phyloP scores from a whole-genome alignment of 2,329 filamentous ascomycete species.

The Phialemoniopsis sp. region DNA sequence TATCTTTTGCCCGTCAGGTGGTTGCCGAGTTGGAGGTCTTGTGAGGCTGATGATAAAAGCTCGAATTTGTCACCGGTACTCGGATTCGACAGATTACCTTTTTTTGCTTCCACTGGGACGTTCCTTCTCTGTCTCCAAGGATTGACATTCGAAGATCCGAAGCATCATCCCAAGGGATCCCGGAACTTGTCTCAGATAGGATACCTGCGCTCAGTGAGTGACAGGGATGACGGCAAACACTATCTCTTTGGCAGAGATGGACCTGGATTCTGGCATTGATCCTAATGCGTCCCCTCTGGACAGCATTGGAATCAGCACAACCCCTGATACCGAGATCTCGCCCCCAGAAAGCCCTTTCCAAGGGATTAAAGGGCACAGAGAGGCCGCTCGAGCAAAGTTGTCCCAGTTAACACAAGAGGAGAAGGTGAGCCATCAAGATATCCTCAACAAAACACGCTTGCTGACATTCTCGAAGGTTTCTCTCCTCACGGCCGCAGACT shows the following conservation, averaged over 20 bases:
- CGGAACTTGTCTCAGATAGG: too few relatives aligned
- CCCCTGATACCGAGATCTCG: constrained; percentile 46
- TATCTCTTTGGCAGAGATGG: constrained; percentile 18
- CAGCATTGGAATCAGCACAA: constrained; percentile 33
- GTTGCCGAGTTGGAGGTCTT: background rate
- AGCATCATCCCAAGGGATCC: too few relatives aligned
- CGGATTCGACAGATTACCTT: too few relatives aligned
- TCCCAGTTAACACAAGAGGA: constrained; percentile 50
- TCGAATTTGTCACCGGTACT: too few relatives aligned
- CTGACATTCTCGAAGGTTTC: constrained; percentile 40
- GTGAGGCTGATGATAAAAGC: constrained; percentile 7
- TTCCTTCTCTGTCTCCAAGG: too few relatives aligned
- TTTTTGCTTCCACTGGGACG: too few relatives aligned
- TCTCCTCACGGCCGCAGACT: constrained; percentile 58
- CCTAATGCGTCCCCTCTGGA: constrained; percentile 27
- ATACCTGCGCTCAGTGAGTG: too few relatives aligned
- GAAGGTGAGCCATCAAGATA: constrained; percentile 35
- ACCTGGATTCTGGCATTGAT: constrained; percentile 25
- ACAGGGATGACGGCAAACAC: constrained; percentile 4
- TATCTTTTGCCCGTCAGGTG: background rate
- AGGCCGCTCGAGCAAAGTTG: constrained; percentile 43
- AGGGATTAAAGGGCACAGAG: constrained; percentile 30
- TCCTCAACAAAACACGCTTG: background rate
- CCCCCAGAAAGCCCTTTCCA: constrained; percentile 36
- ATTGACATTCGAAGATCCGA: too few relatives aligned